phyloP scores from a whole-genome alignment of 495 filamentous ascomycete genomes.

The Penicillium paxilli region DNA sequence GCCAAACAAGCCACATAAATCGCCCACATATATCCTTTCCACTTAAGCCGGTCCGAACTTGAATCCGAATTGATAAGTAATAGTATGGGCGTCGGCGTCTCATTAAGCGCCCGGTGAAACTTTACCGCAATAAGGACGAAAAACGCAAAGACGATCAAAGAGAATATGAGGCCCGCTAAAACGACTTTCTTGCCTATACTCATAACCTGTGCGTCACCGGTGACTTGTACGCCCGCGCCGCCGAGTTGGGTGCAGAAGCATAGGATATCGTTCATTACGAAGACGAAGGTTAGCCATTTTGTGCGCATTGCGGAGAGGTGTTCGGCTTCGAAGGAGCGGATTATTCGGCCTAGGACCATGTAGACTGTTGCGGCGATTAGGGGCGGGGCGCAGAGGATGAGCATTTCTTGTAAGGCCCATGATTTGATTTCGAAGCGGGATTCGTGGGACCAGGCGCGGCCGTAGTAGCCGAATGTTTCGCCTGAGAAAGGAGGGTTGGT shows the following conservation, averaged over 20 bases:
- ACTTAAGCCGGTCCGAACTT: no score
- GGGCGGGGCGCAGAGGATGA: slow-evolving; percentile 45
- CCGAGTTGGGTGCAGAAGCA: slow-evolving; percentile 36
- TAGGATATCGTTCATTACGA: slow-evolving; percentile 39
- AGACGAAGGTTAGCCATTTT: slow-evolving; percentile 31
- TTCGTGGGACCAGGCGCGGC: slow-evolving; percentile 40
- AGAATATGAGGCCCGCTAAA: slow-evolving; percentile 32
- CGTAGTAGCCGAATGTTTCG: slow-evolving; percentile 51
- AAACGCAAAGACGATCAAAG: slow-evolving; percentile 29
- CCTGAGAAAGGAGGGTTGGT: slow-evolving; percentile 33
- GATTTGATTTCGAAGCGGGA: slow-evolving; percentile 23
- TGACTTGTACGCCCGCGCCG: slow-evolving; percentile 45
- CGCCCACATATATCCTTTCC: slow-evolving; percentile 35
- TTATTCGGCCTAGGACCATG: slow-evolving; percentile 57
- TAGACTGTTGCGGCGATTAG: slow-evolving; percentile 59
- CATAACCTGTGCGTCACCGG: slow-evolving; percentile 30
- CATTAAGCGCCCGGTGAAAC: slow-evolving; percentile 23
- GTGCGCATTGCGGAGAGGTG: slow-evolving; percentile 28
- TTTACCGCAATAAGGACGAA: slow-evolving; percentile 27
- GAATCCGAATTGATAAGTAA: slow-evolving; percentile 8
- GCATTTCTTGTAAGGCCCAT: slow-evolving; percentile 45
- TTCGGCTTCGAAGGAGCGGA: slow-evolving; percentile 50
- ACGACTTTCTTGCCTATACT: slow-evolving; percentile 35
- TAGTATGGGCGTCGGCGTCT: slow-evolving; percentile 10
- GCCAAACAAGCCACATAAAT: slow-evolving; percentile 39